phyloP scores from a whole-genome alignment of 2,329 filamentous ascomycete species.

The Alternaria sp. region DNA sequence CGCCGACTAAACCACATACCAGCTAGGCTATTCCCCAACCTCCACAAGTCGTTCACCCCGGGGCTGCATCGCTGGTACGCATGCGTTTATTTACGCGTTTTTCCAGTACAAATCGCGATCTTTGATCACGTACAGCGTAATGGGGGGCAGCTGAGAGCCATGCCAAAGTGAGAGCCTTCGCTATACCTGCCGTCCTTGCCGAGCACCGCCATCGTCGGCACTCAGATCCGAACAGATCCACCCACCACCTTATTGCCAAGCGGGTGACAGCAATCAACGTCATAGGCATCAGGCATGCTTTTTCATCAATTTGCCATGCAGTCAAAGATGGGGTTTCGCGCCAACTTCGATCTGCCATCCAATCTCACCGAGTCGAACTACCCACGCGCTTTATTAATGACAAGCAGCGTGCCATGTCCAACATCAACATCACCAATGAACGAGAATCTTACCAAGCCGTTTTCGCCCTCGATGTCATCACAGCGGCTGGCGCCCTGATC shows the following conservation, averaged over 20 bases:
- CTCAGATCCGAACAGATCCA: not conserved
- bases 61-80: too few relatives aligned
- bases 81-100: too few relatives aligned
- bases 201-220: not conserved
- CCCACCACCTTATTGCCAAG: not conserved
- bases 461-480: slow-evolving; percentile 9
- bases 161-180: too few relatives aligned
- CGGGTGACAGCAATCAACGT: not conserved
- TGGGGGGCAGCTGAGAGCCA: too few relatives aligned
- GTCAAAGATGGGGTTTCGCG: not conserved
- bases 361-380: not conserved
- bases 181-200: not conserved
- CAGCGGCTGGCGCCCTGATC: not conserved
- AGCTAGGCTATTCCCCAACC: not conserved
- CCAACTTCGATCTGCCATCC: not conserved
- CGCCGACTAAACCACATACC: not conserved
- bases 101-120: too few relatives aligned
- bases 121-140: too few relatives aligned
- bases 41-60: too few relatives aligned
- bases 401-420: not conserved
- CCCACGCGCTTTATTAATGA: not conserved
- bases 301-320: not conserved
- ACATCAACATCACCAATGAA: not conserved
- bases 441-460: slow-evolving; percentile 6
- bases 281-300: not conserved